Base-by-base conservation (phyloP, 306 rosid genomes). In the Mimosa bimucronata region DNA sequence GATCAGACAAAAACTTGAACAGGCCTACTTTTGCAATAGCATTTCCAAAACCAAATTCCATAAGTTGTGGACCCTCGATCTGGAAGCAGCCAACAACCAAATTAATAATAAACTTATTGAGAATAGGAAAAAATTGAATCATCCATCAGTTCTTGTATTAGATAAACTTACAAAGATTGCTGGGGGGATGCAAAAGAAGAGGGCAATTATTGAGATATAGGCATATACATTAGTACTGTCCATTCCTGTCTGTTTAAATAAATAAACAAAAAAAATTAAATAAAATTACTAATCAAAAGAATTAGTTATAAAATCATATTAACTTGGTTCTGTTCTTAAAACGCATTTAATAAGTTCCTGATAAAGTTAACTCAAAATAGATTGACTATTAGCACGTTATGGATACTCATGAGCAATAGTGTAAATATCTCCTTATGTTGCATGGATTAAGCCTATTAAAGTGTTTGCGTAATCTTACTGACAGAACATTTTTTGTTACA, bases 201-300 rank as follows among this genome's bases (percentile, higher is more conserved):
- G 94, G 19, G 94, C 97, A n/a, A 91, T 91, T 12, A 91, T 85
- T n/a, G 97, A 89, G 73, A 79, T 91, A 74, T 91, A 91, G 6
- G 97, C 97, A 15, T 91, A 91, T 66, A 90, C 85, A 23, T 92
- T 92, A 4, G 97, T 92, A 50, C 94, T 91, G 87, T 89, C 94
- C 92, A 89, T 91, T 78, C 91, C 94, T 3, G 91, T 91, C 97
- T 91, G 89, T 74, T 46, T 19, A 55, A 61, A 55, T 34, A 2
- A 61, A 53, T 2, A 53, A 53, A 53, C 18, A 50, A 52, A 19
- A 18, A 76, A 19, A 50, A 18, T 5, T 18, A 76, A 19, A 72
- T 28, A 65, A 76, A 79, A 53, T 50, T 46, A 60, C 55, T 14
- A 2, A 9, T 55, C 29, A 44, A 12, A 68, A 68, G 30, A 42